phyloP scores from a whole-genome alignment of 192 early-diverging fungal species.

The Coemansia sp. region DNA sequence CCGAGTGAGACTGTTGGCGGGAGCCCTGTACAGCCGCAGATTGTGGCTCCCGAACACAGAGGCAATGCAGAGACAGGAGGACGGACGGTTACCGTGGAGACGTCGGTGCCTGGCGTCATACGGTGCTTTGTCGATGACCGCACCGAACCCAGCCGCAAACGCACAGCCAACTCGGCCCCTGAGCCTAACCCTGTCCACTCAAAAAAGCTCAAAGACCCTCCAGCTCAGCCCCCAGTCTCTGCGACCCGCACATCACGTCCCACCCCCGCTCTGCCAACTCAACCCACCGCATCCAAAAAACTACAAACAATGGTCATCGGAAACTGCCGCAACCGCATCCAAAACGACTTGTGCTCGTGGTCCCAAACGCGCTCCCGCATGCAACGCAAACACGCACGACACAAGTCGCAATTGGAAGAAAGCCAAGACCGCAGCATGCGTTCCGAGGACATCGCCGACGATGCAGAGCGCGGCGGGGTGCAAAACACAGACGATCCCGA shows the following conservation, averaged over 20 bases:
- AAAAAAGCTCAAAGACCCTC: neutral
- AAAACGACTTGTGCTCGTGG: conserved; percentile 11
- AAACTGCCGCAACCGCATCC: conserved; percentile 30
- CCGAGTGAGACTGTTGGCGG: neutral
- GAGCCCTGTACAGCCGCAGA: neutral
- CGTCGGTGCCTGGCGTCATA: conserved; percentile 25
- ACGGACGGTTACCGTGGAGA: neutral
- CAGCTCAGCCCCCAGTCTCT: neutral
- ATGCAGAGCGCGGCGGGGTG: conserved; percentile 25
- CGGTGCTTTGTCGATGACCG: conserved; percentile 9
- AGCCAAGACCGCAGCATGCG: conserved; percentile 7
- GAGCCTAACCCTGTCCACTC: neutral
- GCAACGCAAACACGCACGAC: conserved; percentile 15
- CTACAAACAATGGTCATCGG: conserved; percentile 25
- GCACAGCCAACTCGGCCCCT: neutral
- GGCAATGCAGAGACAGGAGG: neutral
- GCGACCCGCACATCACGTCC: no score
- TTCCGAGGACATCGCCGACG: neutral
- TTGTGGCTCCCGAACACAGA: neutral
- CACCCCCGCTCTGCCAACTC: neutral
- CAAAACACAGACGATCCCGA: conserved; percentile 14
- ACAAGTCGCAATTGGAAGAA: conserved; percentile 9
- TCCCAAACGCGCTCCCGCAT: neutral
- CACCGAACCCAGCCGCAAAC: conserved; percentile 3
- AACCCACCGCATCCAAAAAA: conserved; percentile 11